phyloP scores from a whole-genome alignment of 345 rosid genomes.

The Clarkia xantiana region DNA sequence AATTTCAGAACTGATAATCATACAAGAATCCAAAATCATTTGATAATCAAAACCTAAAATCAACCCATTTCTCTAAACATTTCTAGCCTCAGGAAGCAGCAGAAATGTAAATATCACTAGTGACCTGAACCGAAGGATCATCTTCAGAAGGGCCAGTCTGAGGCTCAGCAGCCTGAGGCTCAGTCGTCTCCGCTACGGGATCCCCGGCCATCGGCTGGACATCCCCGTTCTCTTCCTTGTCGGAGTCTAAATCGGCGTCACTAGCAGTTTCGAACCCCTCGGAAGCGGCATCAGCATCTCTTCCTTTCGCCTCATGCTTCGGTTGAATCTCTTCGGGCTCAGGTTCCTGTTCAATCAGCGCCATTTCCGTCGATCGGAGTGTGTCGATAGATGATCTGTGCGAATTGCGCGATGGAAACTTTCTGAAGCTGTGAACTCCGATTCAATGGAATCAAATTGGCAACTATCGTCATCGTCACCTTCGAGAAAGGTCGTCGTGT shows the following conservation, averaged over 20 bases:
- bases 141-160: background rate
- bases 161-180: constrained; percentile 1
- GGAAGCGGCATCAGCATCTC: constrained; percentile 58
- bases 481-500: no score
- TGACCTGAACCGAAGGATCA: constrained; percentile 5
- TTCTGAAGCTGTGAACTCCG: no score
- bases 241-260: constrained; percentile 45
- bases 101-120: no score
- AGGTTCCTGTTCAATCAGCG: constrained; percentile 17
- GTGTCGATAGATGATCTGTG: no score
- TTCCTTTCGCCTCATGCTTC: constrained; percentile 14
- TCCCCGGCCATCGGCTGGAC: background rate
- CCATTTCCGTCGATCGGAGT: constrained; percentile 18
- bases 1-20: no score
- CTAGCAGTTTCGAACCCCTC: constrained; percentile 95
- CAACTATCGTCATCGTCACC: no score
- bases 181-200: background rate
- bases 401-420: no score
- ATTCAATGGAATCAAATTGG: no score
- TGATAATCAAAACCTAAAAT: background rate
- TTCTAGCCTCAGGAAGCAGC: no score
- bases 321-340: background rate
- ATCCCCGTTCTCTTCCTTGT: constrained; percentile 10
- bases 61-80: background rate
- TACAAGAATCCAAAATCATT: no score